Base-by-base conservation (phyloP, 306 rosid species). In the Pueraria montana region DNA sequence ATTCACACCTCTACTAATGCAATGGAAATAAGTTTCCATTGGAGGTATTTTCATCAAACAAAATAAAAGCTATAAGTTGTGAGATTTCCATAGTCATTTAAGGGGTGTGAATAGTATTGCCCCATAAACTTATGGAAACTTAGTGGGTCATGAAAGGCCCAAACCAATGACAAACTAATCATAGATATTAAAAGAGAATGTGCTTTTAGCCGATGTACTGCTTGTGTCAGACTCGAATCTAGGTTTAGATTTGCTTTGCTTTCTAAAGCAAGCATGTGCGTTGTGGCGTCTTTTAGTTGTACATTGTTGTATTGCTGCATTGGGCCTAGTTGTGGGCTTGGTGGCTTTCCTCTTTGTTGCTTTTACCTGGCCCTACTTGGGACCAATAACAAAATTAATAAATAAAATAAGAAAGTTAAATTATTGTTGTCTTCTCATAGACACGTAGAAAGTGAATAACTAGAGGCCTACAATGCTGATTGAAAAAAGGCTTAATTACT, bases 251-350 rank as follows among this genome's bases (percentile, higher is more conserved):
- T 64, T 7, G 21, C 21, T 52, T 52, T 52, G 59, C 70, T 30
- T 64, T 63, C 70, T 64, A 64, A 32, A 64, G 70, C 13, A 64
- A 5, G 43, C 70, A 64, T 32, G 70, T 32, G 70, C 70, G 4
- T 64, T 62, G 27, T 59, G 66, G 66, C 23, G 36, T 11, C 66
- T 11, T 27, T 62, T 61, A 11, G 40, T 61, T 61, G 67, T 61
- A 61, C 43, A 30, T 64, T 63, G 21, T 30, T 30, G 12, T 63
- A 63, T 63, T 13, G 20, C 20, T 12, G 9, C 4, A 13, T 27
- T 64, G 70, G 70, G 70, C 70, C 70, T 30, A 7, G 11, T 16
- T 32, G 21, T 32, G 20, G 23, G 21, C 20, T 7, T 64, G 12
- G 4, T 64, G 17, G 16, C 17, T 64, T 64, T 32, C 43, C 70